Base-by-base conservation (phyloP, 805 yeast genomes). In the Hanseniaspora taiwanica region DNA sequence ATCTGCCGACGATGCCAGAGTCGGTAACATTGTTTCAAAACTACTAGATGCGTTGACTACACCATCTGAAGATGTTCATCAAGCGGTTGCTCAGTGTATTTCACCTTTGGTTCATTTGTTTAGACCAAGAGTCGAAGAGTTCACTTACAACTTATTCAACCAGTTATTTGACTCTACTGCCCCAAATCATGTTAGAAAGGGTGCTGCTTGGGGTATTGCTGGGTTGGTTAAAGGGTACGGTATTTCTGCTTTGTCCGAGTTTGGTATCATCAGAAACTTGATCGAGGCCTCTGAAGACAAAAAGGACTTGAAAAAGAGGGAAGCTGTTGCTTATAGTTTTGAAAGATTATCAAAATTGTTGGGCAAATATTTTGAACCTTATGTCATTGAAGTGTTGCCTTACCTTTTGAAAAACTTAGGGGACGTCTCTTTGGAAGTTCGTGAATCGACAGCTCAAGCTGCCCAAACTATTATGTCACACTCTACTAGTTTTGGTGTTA, bases 151-250 rank as follows among this genome's bases (percentile, higher is more conserved):
- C 3, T 63, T 86, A 38, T 71, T 82, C 52, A 72, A 64, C 5
- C 75, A 71, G 47, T 63, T 87, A 20, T 75, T 82, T 53, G 58
- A 61, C 35, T 58, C 68, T 4, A 60, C 62, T 4, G 43, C 45
- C 1, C 50, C 55, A 8, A 52, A 65, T 29, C 71, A 72, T 1
- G 65, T 68, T n/a, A 71, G 95, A 55, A 72, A 89, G 48, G 99
- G 97, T 53, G 89, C 96, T 2, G 97, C 97, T 1, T 86, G 83
- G 63, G 98, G 97, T 58, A 71, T 91, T 50, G 82, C 97, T 18
- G 99, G 99, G 46, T 61, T 91, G 35, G 89, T 82, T 2, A 80
- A 83, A 53, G 98, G 99, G 43, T 71, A 76, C 18, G 98, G 98
- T 48, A 75, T 91, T 40, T 69, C 75, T 44, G 71, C 93, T 0